Percentiles rank a stretch among this genome's conserved stretches.
Evolutionary conservation across 805 yeast species (phyloP).

Genomic region (Kregervanrija fluxuum): DNA sequence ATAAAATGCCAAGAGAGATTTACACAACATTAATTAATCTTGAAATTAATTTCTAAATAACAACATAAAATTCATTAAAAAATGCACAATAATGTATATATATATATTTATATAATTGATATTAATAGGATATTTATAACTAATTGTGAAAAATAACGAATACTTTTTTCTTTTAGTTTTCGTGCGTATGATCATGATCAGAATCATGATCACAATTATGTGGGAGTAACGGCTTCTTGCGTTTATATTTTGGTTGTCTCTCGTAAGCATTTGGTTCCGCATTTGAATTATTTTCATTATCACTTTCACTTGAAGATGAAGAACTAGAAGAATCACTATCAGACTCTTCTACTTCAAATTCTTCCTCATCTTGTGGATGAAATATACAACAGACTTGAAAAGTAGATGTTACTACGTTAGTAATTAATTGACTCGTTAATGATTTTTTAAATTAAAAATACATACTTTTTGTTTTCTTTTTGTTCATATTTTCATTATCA

Average conservation of each 20-base stretch:
- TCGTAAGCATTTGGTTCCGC: conserved; percentile 77
- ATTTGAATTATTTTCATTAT: conserved; percentile 6
- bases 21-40: conserved; percentile 62
- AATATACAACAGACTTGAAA: conserved; percentile 64
- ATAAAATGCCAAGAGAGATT: conserved; percentile 83
- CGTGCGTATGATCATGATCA: conserved; percentile 1
- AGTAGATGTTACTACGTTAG: conserved; percentile 7
- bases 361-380: conserved; percentile 64
- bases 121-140: not conserved
- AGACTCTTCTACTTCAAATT: conserved; percentile 23
- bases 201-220: conserved; percentile 11
- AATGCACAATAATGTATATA: too few species aligned
- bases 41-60: conserved; percentile 33
- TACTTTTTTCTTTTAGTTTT: not conserved
- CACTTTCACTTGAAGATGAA: conserved; percentile 13
- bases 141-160: too few species aligned
- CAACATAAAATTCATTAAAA: too few species aligned
- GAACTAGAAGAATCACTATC: conserved; percentile 15
- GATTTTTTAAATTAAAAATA: conserved; percentile 3
- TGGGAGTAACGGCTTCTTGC: conserved; percentile 12
- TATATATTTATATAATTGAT: not conserved
- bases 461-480: conserved; percentile 74
- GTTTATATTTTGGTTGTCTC: conserved; percentile 61
- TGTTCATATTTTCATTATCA: conserved; percentile 84
- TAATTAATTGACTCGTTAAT: not conserved